Conservation (phyloP, 1,284 basidiomycete species). For the Mycena citricolor region DNA sequence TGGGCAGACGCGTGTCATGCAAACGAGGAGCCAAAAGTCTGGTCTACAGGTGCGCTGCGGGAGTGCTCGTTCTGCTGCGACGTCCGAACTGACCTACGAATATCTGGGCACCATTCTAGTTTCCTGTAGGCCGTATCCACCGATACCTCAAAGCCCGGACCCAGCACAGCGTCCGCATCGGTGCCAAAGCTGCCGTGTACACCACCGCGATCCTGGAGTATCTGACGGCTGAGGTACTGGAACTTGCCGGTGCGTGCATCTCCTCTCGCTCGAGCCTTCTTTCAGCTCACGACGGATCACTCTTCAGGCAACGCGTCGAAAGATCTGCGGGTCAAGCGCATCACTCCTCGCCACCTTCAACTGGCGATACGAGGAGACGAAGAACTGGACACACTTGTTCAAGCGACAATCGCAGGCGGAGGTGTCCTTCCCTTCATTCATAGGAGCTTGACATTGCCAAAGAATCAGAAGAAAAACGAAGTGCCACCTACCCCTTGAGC, state of each 20-base stretch:
- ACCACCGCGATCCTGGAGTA: slow-evolving; percentile 92
- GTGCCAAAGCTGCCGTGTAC: slow-evolving; percentile 91
- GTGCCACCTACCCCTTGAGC: no score
- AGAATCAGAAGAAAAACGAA: slow-evolving; percentile 12
- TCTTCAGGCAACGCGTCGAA: slow-evolving; percentile 97
- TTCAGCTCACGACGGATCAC: not conserved
- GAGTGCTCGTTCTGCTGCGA: no score
- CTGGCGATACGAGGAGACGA: slow-evolving; percentile 96
- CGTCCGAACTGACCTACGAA: no score
- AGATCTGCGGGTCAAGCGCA: slow-evolving; percentile 94
- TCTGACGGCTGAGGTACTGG: slow-evolving; percentile 87
- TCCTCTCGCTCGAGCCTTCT: not conserved
- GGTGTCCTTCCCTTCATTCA: slow-evolving; percentile 97
- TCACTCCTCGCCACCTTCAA: slow-evolving; percentile 92
- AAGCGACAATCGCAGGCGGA: slow-evolving; percentile 73
- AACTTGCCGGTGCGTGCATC: slow-evolving; percentile 73
- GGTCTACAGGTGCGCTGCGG: slow-evolving; percentile 78
- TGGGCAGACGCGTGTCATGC: slow-evolving; percentile 34
- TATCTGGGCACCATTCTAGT: no score
- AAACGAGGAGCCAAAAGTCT: slow-evolving; percentile 79
- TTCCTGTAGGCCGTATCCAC: slow-evolving; percentile 92
- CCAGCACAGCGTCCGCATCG: slow-evolving; percentile 91
- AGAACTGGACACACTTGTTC: slow-evolving; percentile 80
- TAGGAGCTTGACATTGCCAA: slow-evolving; percentile 59
- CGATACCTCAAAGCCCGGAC: slow-evolving; percentile 93